Conservation (phyloP, 1,284 basidiomycete species). For the Cryptococcus floricola region DNA sequence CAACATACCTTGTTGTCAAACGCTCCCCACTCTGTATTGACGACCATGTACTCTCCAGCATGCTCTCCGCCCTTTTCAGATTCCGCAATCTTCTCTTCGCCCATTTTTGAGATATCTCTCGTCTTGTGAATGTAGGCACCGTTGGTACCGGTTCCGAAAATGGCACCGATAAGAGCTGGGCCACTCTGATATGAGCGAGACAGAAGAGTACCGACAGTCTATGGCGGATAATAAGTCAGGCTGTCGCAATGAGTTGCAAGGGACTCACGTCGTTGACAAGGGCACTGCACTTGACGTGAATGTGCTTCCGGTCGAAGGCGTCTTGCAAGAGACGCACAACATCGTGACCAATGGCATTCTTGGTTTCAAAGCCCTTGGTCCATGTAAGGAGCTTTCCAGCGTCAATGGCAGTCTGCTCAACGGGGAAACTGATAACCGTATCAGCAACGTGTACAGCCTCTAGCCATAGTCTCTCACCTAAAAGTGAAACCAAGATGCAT, state of each 20-base stretch:
- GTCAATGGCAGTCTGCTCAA: conserved; percentile 90
- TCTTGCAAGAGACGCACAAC: conserved; percentile 89
- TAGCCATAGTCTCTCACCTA: conserved; percentile 47
- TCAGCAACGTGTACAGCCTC: too few species aligned
- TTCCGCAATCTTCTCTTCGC: conserved; percentile 57
- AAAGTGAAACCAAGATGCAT: conserved; percentile 89
- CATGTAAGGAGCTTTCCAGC: conserved; percentile 86
- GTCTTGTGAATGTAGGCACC: conserved; percentile 92
- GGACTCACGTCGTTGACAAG: conserved; percentile 87
- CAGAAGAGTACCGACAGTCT: conserved; percentile 92
- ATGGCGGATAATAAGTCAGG: not conserved
- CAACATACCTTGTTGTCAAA: conserved; percentile 80
- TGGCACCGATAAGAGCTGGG: conserved; percentile 78
- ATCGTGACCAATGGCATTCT: conserved; percentile 86
- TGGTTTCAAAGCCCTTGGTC: conserved; percentile 95
- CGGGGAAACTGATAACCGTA: conserved; percentile 67
- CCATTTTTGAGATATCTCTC: conserved; percentile 76
- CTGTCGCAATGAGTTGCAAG: not conserved
- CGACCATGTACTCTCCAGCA: conserved; percentile 74
- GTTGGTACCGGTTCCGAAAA: conserved; percentile 98
- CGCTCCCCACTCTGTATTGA: conserved; percentile 97
- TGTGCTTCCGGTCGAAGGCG: conserved; percentile 86
- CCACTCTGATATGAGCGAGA: conserved; percentile 89
- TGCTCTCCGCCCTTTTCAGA: conserved; percentile 45
- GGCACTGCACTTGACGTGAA: conserved; percentile 89